Percentiles rank a stretch among this genome's conserved stretches.
Evolutionary conservation across 2,329 filamentous ascomycete genomes (phyloP).

Genomic region (Neopestalotiopsis rosae): DNA sequence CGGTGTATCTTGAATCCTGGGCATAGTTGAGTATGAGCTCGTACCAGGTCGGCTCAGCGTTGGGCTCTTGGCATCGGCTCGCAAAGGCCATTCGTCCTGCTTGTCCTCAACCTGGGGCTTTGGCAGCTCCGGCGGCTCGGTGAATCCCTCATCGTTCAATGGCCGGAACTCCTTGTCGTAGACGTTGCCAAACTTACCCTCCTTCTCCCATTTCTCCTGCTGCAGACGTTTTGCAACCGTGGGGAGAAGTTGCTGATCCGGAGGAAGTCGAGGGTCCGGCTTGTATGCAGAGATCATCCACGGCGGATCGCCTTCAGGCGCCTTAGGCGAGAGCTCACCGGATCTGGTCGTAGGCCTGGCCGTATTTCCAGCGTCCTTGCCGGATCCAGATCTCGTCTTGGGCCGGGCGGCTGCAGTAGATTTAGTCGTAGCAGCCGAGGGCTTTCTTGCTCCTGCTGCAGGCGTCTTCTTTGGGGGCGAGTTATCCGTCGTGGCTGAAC

Average conservation of each 20-base stretch:
- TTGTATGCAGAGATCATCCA: conserved; percentile 97
- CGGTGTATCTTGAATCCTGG: conserved; percentile 58
- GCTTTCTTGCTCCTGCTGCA: conserved; percentile 46
- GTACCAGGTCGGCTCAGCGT: conserved; percentile 50
- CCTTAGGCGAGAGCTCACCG: conserved; percentile 59
- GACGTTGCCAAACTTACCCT: conserved; percentile 82
- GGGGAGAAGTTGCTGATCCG: conserved; percentile 92
- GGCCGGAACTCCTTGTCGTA: conserved; percentile 91
- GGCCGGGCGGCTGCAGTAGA: conserved; percentile 50
- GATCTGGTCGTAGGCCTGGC: conserved; percentile 69
- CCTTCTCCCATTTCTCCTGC: conserved; percentile 93
- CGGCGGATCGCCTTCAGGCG: conserved; percentile 91
- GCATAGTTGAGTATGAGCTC: conserved; percentile 67
- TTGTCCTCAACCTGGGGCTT: conserved; percentile 33
- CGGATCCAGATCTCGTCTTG: conserved; percentile 65
- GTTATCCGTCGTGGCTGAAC: conserved; percentile 51
- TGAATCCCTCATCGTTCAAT: conserved; percentile 70
- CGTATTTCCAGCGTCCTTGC: conserved; percentile 50
- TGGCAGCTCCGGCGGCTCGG: conserved; percentile 49
- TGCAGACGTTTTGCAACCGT: conserved; percentile 90
- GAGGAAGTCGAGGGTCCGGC: conserved; percentile 90
- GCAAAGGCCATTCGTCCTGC: conserved; percentile 65
- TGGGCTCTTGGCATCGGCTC: conserved; percentile 54
- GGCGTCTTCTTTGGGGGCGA: conserved; percentile 58
- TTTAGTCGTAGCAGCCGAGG: conserved; percentile 38